Evolutionary conservation across 352 stramenopile genomes (phyloP).

Genomic region (Phytopythium kandeliae): DNA sequence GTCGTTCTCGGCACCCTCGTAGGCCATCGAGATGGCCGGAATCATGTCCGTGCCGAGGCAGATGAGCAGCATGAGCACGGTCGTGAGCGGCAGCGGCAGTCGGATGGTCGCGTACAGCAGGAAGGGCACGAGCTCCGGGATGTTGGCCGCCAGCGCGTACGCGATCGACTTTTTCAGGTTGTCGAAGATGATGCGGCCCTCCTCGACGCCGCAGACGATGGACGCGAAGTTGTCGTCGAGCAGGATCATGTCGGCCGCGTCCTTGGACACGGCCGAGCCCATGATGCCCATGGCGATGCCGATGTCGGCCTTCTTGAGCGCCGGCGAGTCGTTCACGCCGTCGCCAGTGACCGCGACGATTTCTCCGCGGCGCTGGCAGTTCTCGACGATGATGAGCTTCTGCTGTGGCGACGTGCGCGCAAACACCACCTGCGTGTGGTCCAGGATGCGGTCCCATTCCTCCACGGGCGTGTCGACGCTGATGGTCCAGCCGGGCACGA

Average conservation of each 20-base stretch:
- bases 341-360: constrained; percentile 96
- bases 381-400: constrained; percentile 95
- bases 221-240: constrained; percentile 98
- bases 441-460: constrained; percentile 84
- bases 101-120: constrained; percentile 81
- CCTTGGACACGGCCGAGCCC: constrained; percentile 94
- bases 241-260: constrained; percentile 94
- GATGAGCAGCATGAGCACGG: constrained; percentile 88
- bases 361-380: constrained; percentile 76
- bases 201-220: constrained; percentile 93
- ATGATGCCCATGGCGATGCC: constrained; percentile 98
- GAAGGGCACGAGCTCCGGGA: constrained; percentile 86
- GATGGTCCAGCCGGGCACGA: constrained; percentile 83
- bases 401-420: constrained; percentile 93
- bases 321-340: constrained; percentile 98
- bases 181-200: constrained; percentile 94
- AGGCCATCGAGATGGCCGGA: constrained; percentile 90
- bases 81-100: constrained; percentile 86
- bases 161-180: constrained; percentile 95
- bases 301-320: constrained; percentile 96
- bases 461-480: constrained; percentile 65
- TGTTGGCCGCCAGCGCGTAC: constrained; percentile 92
- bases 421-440: constrained; percentile 92
- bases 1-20: constrained; percentile 82
- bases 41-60: constrained; percentile 92